Base-by-base conservation (phyloP, 805 yeast species). In the Saccharomycopsis olivae region DNA sequence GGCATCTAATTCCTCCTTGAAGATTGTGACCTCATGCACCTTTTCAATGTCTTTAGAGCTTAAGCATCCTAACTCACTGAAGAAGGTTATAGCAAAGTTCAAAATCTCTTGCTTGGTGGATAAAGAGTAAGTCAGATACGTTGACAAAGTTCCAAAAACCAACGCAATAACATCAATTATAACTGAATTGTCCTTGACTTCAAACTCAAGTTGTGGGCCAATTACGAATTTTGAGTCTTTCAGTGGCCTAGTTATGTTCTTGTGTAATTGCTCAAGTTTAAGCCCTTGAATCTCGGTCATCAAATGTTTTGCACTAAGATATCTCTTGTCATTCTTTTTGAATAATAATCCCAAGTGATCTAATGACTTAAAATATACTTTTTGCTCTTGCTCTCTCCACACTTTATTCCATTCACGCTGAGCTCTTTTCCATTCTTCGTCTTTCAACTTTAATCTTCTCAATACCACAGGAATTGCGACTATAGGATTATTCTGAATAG, bases 351-450 rank as follows among this genome's bases (percentile, higher is more conserved):
- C 98, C 48, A 89, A 66, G 58, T 94, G 98, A 58, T 92, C 99
- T 49, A 92, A 67, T 2, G 95, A 83, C 58, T 92, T 92, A 65
- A 76, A 85, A 58, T 83, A 88, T 0, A 87, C 95, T 53, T 87
- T 88, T 55, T 88, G 96, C 60, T 92, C 98, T 62, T 94, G 77
- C 61, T 92, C 98, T 56, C 99, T 77, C 99, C 99, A 92, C 8
- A 89, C 95, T 57, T 92, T 92, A 61, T 89, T 92, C 98, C 98
- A 92, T 58, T 92, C 98, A 53, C 98, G 75, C 53, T 92, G 98
- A 2, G 96, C 92, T 47, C 96, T 74, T 60, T 85, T 84, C 99
- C 99, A 92, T 61, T 92, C 99, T 61, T 92, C 98, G 57, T 92
- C 98, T 61, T 92, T 92, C 61, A 92, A 96, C 61, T 92, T 92